These are phyloP conservation scores for Fereydounia khargensis DNA, from an alignment of 1,284 basidiomycete genomes.

Conservation along the genomic window DNA sequence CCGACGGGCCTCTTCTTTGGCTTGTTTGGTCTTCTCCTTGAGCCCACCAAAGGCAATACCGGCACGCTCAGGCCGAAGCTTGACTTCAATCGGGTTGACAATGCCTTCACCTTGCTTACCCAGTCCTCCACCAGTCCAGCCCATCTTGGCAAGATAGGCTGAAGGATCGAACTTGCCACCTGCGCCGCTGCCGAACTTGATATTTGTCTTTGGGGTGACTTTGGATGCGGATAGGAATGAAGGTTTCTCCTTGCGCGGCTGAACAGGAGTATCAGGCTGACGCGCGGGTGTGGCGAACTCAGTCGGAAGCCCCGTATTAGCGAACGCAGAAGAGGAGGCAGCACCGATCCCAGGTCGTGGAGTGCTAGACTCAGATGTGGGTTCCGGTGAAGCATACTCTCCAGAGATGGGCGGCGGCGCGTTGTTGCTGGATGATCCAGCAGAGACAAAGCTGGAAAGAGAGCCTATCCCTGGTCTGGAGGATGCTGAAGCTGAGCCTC, in stretches of 20 bases:
- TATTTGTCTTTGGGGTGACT: constrained; percentile 7
- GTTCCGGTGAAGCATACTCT: too few relatives aligned
- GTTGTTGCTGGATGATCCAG: not conserved
- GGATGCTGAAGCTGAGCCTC: too few relatives aligned
- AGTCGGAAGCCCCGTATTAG: too few relatives aligned
- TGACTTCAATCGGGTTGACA: constrained; percentile 52
- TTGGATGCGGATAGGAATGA: constrained; percentile 2
- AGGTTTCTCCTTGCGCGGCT: constrained; percentile 2
- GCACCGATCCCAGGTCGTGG: too few relatives aligned
- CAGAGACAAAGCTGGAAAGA: not conserved
- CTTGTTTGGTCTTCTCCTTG: constrained; percentile 53
- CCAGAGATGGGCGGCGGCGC: too few relatives aligned
- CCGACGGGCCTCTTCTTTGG: constrained; percentile 34
- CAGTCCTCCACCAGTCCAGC: constrained; percentile 55
- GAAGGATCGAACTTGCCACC: constrained; percentile 47
- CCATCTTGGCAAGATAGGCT: constrained; percentile 51
- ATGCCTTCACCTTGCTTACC: constrained; percentile 53
- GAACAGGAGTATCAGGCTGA: not conserved
- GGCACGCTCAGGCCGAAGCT: constrained; percentile 48
- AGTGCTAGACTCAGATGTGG: too few relatives aligned
- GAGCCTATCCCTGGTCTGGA: too few relatives aligned
- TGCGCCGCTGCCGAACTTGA: constrained; percentile 20
- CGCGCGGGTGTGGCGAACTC: too few relatives aligned
- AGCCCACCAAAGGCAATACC: constrained; percentile 54
- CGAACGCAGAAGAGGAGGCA: too few relatives aligned